Evolutionary conservation across 2,329 filamentous ascomycete genomes (phyloP).

Genomic region (Juglanconis juglandina): DNA sequence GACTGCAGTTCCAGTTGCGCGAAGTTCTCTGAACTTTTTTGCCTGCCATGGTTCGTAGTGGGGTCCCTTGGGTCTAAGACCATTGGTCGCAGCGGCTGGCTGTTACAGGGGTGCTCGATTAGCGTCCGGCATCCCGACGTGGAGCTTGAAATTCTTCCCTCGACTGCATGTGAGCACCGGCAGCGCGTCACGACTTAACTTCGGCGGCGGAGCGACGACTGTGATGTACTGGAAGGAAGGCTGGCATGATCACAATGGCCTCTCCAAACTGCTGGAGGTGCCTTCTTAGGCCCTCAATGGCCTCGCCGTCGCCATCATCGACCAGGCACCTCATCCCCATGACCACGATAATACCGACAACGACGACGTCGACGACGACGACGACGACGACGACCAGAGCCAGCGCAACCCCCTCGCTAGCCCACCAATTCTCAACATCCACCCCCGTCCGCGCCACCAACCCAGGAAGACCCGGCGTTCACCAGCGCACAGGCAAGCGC

Average conservation of each 20-base stretch:
- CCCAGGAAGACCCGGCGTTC: slow-evolving; percentile 19
- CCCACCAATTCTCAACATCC: slow-evolving; percentile 40
- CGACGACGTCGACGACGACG: slow-evolving; percentile 33
- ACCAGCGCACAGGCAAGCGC: slow-evolving; percentile 37
- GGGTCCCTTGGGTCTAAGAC: not conserved
- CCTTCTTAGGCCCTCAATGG: slow-evolving; percentile 44
- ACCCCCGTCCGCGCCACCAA: slow-evolving; percentile 24
- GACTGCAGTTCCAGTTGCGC: not conserved
- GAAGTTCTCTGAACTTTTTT: slow-evolving; percentile 1
- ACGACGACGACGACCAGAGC: slow-evolving; percentile 30
- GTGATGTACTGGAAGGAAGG: slow-evolving; percentile 2
- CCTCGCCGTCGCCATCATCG: slow-evolving; percentile 18
- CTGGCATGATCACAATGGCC: slow-evolving; percentile 42
- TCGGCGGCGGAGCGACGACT: not conserved
- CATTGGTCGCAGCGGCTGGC: not conserved
- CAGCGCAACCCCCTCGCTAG: slow-evolving; percentile 42
- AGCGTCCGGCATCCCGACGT: slow-evolving; percentile 14
- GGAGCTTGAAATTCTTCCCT: slow-evolving; percentile 19
- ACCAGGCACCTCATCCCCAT: slow-evolving; percentile 25
- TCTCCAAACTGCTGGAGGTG: slow-evolving; percentile 58
- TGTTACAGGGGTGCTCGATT: not conserved
- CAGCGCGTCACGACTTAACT: not conserved
- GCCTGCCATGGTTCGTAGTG: slow-evolving; percentile 3
- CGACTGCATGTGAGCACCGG: not conserved
- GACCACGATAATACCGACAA: slow-evolving; percentile 24